Percentiles rank a stretch among this genome's conserved stretches.
Conservation (phyloP, 2,329 filamentous ascomycete genomes). For the Clarireedia monteithiana region DNA sequence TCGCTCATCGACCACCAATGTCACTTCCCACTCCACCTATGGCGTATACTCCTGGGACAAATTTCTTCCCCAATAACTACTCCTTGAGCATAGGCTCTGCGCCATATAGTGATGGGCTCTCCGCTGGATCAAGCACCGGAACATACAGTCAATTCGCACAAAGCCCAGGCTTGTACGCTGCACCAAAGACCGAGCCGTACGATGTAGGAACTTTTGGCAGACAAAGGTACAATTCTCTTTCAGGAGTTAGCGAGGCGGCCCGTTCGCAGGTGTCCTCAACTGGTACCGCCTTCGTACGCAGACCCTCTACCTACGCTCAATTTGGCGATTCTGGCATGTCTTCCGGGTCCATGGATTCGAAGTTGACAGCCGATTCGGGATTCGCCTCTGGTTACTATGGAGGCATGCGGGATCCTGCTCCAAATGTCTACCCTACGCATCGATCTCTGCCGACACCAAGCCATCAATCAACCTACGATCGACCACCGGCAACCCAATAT, state of each 20-base stretch:
- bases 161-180: slow-evolving; percentile 19
- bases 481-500: neutral
- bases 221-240: slow-evolving; percentile 21
- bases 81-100: slow-evolving; percentile 12
- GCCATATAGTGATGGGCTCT: slow-evolving; percentile 16
- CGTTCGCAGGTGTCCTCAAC: slow-evolving; percentile 2
- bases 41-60: slow-evolving; percentile 15
- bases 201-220: slow-evolving; percentile 16
- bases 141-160: slow-evolving; percentile 20
- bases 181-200: slow-evolving; percentile 21
- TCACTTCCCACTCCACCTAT: slow-evolving; percentile 23
- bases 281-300: slow-evolving; percentile 8
- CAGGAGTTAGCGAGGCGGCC: slow-evolving; percentile 2
- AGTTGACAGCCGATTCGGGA: slow-evolving; percentile 24
- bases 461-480: neutral
- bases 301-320: slow-evolving; percentile 19
- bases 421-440: neutral
- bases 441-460: neutral
- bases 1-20: slow-evolving; percentile 21
- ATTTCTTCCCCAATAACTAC: slow-evolving; percentile 18
- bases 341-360: slow-evolving; percentile 20
- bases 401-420: slow-evolving; percentile 13
- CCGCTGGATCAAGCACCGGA: slow-evolving; percentile 9
- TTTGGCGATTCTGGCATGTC: slow-evolving; percentile 20
- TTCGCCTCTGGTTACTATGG: slow-evolving; percentile 21